A percentile compares a stretch with the other conserved stretches of the same genome.
phyloP scores from a whole-genome alignment of 352 stramenopile species.

The Peronospora destructor region DNA sequence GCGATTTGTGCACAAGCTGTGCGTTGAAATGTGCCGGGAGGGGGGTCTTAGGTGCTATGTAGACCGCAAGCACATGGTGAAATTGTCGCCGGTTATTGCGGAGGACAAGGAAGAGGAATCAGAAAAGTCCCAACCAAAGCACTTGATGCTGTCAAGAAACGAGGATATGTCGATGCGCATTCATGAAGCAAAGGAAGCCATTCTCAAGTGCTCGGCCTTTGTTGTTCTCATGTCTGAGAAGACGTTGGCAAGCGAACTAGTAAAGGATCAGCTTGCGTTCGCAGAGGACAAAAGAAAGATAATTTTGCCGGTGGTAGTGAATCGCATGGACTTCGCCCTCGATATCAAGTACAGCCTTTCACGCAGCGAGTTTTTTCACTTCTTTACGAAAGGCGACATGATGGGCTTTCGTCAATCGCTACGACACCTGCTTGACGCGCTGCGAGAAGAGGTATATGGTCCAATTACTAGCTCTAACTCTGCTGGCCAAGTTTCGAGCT shows the following conservation, averaged over 20 bases:
- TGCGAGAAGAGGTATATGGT: constrained; percentile 62
- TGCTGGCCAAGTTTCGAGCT: constrained; percentile 6
- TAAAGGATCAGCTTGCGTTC: constrained; percentile 77
- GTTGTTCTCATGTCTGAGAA: constrained; percentile 70
- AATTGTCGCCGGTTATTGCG: constrained; percentile 21
- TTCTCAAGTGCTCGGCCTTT: constrained; percentile 75
- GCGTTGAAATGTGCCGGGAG: constrained; percentile 56
- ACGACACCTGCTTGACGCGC: constrained; percentile 39
- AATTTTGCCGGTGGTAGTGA: constrained; percentile 68
- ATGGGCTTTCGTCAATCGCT: constrained; percentile 65
- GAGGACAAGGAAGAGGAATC: constrained; percentile 26
- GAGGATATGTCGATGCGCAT: constrained; percentile 67
- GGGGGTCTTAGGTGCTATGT: constrained; percentile 65
- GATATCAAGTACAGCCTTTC: constrained; percentile 78
- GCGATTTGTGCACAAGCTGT: constrained; percentile 67
- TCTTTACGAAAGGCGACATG: constrained; percentile 74
- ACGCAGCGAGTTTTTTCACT: constrained; percentile 75
- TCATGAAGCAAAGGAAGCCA: constrained; percentile 74
- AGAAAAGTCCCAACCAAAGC: constrained; percentile 7
- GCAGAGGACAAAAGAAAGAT: constrained; percentile 81
- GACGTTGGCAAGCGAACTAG: constrained; percentile 58
- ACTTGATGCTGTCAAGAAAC: constrained; percentile 14
- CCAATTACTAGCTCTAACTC: constrained; percentile 7
- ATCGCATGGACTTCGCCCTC: constrained; percentile 54
- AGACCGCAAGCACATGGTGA: constrained; percentile 39